Conservation (phyloP, 2,329 filamentous ascomycete genomes). For the Colletotrichum acutatum region DNA sequence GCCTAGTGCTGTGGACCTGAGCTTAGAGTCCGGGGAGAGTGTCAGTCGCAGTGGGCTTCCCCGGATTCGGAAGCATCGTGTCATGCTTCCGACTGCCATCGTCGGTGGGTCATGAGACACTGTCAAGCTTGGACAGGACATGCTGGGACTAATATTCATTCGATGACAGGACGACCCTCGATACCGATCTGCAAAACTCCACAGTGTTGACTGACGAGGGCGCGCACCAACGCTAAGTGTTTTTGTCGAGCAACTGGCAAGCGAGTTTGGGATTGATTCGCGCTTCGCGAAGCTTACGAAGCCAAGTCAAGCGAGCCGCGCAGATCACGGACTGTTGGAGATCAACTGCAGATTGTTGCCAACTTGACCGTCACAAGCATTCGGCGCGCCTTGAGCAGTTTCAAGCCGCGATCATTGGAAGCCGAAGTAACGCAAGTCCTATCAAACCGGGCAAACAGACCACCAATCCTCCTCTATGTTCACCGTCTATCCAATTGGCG, state of each 20-base stretch:
- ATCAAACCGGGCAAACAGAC: neutral
- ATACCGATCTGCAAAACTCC: neutral
- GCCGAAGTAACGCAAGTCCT: neutral
- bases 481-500: neutral
- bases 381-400: neutral
- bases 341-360: neutral
- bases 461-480: neutral
- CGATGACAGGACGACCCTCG: neutral
- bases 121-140: neutral
- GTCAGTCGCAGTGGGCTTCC: neutral
- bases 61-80: neutral
- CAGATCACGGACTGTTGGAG: neutral
- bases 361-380: too few relatives aligned
- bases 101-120: constrained; percentile 23
- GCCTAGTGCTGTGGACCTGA: constrained; percentile 6
- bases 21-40: neutral
- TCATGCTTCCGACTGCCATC: constrained; percentile 4
- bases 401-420: neutral
- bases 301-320: neutral
- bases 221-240: neutral
- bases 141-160: constrained; percentile 1
- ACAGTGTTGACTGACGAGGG: neutral
- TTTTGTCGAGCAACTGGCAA: constrained; percentile 5
- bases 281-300: neutral
- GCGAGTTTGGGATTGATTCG: neutral